Conservation (phyloP, 139 green algal genomes). For the Gonium pectorale region DNA sequence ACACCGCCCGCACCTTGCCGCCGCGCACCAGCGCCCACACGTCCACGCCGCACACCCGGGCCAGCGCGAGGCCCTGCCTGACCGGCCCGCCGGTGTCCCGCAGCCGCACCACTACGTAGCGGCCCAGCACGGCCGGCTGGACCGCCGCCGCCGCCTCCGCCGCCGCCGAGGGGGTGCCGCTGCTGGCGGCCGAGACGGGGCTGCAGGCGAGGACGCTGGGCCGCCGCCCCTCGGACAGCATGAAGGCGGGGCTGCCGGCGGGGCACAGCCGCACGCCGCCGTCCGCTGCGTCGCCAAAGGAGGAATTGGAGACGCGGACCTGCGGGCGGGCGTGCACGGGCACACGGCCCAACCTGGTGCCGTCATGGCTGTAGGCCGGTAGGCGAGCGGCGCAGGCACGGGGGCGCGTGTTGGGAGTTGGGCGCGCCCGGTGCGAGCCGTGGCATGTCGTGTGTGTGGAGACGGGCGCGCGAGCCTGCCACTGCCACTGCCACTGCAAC, state of each 20-base stretch:
- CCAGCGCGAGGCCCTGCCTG: not conserved
- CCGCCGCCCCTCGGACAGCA: not conserved
- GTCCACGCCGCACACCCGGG: conserved; percentile 16
- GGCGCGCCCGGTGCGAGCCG: too few relatives aligned
- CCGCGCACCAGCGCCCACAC: conserved; percentile 29
- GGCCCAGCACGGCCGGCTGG: not conserved
- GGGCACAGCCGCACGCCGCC: not conserved
- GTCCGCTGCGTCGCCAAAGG: not conserved
- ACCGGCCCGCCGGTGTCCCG: not conserved
- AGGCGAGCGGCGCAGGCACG: too few relatives aligned
- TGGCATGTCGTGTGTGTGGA: too few relatives aligned
- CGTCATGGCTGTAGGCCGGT: too few relatives aligned
- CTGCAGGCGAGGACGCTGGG: not conserved
- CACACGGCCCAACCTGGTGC: too few relatives aligned
- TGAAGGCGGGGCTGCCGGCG: not conserved
- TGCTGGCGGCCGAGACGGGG: not conserved
- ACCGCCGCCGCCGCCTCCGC: too few relatives aligned
- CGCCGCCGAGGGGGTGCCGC: too few relatives aligned
- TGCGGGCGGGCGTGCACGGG: too few relatives aligned
- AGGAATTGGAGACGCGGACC: conserved; percentile 21
- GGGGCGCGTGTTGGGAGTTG: too few relatives aligned
- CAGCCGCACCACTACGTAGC: conserved; percentile 20
- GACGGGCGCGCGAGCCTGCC: too few relatives aligned
- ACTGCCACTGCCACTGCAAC: too few relatives aligned
- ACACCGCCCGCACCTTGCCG: not conserved